phyloP scores from a whole-genome alignment of 768 basidiomycete genomes.

The Suillus spraguei region DNA sequence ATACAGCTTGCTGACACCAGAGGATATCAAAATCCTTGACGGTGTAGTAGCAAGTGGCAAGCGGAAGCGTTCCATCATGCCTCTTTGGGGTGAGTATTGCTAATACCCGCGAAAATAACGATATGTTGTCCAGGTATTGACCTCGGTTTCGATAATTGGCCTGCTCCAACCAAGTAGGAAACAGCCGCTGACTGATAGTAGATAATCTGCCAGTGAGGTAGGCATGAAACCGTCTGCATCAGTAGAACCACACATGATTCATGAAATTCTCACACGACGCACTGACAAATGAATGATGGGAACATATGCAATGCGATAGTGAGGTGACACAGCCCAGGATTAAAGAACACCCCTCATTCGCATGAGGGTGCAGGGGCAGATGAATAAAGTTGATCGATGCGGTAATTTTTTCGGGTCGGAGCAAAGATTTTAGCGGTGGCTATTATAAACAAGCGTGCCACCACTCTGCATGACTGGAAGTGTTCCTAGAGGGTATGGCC shows the following conservation, averaged over 20 bases:
- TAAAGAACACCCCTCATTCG: not conserved
- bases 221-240: not conserved
- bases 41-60: slow-evolving; percentile 59
- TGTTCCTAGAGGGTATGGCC: not conserved
- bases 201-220: not conserved
- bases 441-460: not conserved
- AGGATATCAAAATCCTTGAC: slow-evolving; percentile 60
- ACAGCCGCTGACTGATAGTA: not conserved
- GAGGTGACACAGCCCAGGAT: not conserved
- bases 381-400: not conserved
- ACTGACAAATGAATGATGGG: not conserved
- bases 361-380: not conserved
- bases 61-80: slow-evolving; percentile 69
- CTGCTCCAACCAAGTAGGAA: slow-evolving; percentile 15
- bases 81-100: slow-evolving; percentile 64
- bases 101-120: slow-evolving; percentile 7
- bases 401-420: not conserved
- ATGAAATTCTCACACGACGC: no score
- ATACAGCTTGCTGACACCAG: slow-evolving; percentile 44
- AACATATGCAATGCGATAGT: not conserved
- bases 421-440: not conserved
- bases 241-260: not conserved
- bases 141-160: slow-evolving; percentile 74
- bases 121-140: slow-evolving; percentile 49
- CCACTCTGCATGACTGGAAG: not conserved